Conservation (phyloP, 2,329 filamentous ascomycete genomes). For the Trichoderma brevicompactum region DNA sequence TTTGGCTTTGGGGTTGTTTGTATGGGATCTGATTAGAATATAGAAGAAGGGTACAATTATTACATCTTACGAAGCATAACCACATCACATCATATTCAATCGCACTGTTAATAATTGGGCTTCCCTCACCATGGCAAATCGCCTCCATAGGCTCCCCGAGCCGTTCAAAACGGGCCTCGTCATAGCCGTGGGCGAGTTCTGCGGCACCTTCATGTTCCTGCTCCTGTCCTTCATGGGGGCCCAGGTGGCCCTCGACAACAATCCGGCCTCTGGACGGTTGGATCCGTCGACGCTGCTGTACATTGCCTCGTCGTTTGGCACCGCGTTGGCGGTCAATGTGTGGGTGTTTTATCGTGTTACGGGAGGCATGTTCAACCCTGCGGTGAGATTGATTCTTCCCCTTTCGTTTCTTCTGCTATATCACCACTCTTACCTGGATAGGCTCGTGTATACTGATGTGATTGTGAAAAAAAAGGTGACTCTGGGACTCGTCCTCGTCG, state of each 20-base stretch:
- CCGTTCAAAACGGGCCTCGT: slow-evolving; percentile 11
- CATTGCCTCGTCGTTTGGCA: slow-evolving; percentile 55
- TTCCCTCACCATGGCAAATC: slow-evolving; percentile 1
- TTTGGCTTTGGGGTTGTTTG: too few species aligned
- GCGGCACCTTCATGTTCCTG: slow-evolving; percentile 59
- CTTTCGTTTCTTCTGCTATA: background rate
- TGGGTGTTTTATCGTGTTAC: slow-evolving; percentile 62
- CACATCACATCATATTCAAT: too few species aligned
- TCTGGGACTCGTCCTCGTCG: slow-evolving; percentile 61
- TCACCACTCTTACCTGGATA: background rate
- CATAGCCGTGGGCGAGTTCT: slow-evolving; percentile 51
- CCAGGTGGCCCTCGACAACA: slow-evolving; percentile 44
- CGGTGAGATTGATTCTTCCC: slow-evolving; percentile 42
- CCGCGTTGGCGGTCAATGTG: slow-evolving; percentile 57
- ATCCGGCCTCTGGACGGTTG: slow-evolving; percentile 38
- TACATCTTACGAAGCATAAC: too few species aligned
- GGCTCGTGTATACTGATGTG: background rate
- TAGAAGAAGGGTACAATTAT: too few species aligned
- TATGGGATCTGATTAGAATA: too few species aligned
- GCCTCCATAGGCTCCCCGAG: background rate
- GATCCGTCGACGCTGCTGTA: slow-evolving; percentile 49
- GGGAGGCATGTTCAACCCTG: slow-evolving; percentile 58
- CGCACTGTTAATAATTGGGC: too few species aligned
- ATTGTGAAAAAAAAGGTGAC: slow-evolving; percentile 48
- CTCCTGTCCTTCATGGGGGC: slow-evolving; percentile 50